These are phyloP conservation scores for Exophiala lecanii-corni DNA, from an alignment of 2,329 filamentous ascomycete genomes.

Conservation along the genomic window DNA sequence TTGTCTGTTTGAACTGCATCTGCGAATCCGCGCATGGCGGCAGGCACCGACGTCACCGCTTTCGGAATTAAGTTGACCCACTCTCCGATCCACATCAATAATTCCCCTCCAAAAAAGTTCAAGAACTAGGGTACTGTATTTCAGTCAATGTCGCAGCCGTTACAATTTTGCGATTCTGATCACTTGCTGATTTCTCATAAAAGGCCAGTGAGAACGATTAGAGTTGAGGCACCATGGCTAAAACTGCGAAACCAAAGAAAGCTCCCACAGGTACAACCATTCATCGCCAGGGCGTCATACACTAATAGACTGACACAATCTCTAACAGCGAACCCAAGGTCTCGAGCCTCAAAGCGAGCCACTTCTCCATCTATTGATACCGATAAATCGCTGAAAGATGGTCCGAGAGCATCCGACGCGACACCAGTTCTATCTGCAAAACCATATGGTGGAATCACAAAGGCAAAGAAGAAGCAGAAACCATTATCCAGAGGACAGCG, in stretches of 20 bases:
- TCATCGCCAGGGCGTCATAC: too few species aligned
- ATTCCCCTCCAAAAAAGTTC: neutral
- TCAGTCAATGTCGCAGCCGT: too few species aligned
- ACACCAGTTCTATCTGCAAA: conserved; percentile 39
- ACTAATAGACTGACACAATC: too few species aligned
- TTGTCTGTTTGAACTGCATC: too few species aligned
- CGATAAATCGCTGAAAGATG: conserved; percentile 46
- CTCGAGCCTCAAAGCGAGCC: conserved; percentile 56
- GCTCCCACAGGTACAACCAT: conserved; percentile 28
- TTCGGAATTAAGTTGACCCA: neutral
- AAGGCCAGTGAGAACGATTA: too few species aligned
- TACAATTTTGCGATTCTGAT: too few species aligned
- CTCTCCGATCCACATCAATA: neutral
- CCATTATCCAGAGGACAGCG: conserved; percentile 50
- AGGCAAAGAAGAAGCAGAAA: conserved; percentile 47
- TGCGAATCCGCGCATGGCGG: too few species aligned
- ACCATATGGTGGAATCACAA: conserved; percentile 48
- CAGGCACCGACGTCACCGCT: conserved; percentile 3
- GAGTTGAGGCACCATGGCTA: too few species aligned
- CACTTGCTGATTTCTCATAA: too few species aligned
- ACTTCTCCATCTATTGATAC: conserved; percentile 51
- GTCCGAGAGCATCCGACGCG: conserved; percentile 35
- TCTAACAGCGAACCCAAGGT: conserved; percentile 50
- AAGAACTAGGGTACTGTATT: too few species aligned
- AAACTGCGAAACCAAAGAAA: conserved; percentile 31